These are phyloP conservation scores for Phytopythium litorale DNA, from an alignment of 352 stramenopile genomes.

Conservation along the genomic window DNA sequence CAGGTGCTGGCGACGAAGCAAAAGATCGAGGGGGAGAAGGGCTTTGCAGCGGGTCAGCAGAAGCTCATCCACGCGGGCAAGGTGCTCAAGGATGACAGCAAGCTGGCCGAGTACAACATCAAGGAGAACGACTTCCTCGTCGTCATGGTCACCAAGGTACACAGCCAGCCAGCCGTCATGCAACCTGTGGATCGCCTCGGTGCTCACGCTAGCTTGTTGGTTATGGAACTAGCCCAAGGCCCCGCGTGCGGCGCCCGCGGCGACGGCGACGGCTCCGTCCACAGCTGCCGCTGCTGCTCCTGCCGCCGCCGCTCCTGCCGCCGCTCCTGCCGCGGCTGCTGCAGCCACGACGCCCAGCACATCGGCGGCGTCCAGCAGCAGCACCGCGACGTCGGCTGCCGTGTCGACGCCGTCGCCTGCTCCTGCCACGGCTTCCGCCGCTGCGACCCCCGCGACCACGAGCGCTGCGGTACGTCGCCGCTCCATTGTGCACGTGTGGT, in stretches of 20 bases:
- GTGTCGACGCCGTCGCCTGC: slow-evolving; percentile 66
- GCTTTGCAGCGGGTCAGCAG: slow-evolving; percentile 65
- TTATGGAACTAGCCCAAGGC: slow-evolving; percentile 46
- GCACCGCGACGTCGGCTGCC: slow-evolving; percentile 45
- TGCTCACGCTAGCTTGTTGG: not conserved
- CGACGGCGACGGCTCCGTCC: slow-evolving; percentile 24
- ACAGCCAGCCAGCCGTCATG: no score
- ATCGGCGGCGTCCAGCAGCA: slow-evolving; percentile 68
- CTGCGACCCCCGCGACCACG: slow-evolving; percentile 13
- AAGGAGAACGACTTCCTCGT: slow-evolving; percentile 89
- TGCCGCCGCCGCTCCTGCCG: slow-evolving; percentile 17
- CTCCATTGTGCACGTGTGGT: not conserved
- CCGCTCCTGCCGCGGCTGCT: slow-evolving; percentile 17
- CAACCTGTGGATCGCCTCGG: no score
- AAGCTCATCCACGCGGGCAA: slow-evolving; percentile 89
- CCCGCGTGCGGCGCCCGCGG: slow-evolving; percentile 31
- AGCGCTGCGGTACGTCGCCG: slow-evolving; percentile 4
- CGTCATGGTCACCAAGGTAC: slow-evolving; percentile 86
- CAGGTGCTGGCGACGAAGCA: slow-evolving; percentile 75
- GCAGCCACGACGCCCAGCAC: slow-evolving; percentile 44
- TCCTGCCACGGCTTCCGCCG: slow-evolving; percentile 29
- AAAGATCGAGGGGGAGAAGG: slow-evolving; percentile 76
- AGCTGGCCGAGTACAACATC: slow-evolving; percentile 77
- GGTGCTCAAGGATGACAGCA: slow-evolving; percentile 85
- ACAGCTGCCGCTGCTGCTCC: slow-evolving; percentile 21